These are phyloP conservation scores for Kodamaea neixiangensis DNA, from an alignment of 805 yeast genomes.

Conservation along the genomic window DNA sequence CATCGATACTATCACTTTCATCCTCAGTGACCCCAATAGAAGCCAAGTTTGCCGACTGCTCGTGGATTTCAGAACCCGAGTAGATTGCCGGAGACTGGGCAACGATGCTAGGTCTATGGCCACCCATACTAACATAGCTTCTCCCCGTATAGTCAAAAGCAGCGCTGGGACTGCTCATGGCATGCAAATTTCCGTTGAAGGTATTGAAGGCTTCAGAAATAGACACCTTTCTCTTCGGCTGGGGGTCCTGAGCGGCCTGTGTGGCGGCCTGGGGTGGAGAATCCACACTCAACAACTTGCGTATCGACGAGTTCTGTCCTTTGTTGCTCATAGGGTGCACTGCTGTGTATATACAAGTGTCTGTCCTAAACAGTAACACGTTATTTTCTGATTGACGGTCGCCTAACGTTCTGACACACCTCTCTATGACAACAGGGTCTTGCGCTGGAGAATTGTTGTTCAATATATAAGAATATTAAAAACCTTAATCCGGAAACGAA, in stretches of 20 bases:
- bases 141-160: slow-evolving; percentile 39
- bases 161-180: slow-evolving; percentile 18
- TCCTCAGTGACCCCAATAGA: slow-evolving; percentile 53
- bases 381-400: background rate
- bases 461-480: background rate
- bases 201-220: slow-evolving; percentile 18
- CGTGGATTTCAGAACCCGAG: slow-evolving; percentile 52
- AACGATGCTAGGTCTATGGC: slow-evolving; percentile 28
- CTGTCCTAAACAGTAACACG: background rate
- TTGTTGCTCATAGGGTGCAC: background rate
- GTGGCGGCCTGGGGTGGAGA: slow-evolving; percentile 8
- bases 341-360: background rate
- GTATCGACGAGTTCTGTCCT: background rate
- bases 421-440: background rate
- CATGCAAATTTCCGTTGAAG: slow-evolving; percentile 10
- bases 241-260: background rate
- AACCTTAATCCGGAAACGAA: background rate
- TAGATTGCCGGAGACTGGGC: slow-evolving; percentile 46
- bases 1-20: slow-evolving; percentile 10
- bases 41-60: slow-evolving; percentile 58
- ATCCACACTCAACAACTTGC: slow-evolving; percentile 6
- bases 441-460: background rate
- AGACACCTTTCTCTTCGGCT: slow-evolving; percentile 13
- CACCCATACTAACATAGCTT: slow-evolving; percentile 37
- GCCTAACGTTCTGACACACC: background rate